These are phyloP conservation scores for Heliamphora exappendiculata DNA, from an alignment of 148 eudicot species.

Conservation along the genomic window DNA sequence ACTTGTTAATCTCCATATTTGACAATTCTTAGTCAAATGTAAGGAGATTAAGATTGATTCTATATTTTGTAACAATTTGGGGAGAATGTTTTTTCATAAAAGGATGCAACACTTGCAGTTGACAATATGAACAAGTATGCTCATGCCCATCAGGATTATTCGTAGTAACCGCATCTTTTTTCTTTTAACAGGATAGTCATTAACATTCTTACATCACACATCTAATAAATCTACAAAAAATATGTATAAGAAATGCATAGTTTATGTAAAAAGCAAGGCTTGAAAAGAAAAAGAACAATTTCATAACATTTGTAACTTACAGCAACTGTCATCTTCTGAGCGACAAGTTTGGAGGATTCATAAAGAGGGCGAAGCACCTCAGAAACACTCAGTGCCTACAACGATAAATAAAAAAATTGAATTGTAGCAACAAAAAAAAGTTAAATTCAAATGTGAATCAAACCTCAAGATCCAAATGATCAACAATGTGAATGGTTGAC, in stretches of 20 bases:
- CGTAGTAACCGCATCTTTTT: not conserved
- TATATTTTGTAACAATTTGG: not conserved
- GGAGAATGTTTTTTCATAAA: not conserved
- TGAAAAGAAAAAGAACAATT: no score
- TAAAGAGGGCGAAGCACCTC: constrained; percentile 36
- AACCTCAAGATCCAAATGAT: constrained; percentile 40
- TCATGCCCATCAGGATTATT: not conserved
- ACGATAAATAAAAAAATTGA: not conserved
- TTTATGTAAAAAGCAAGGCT: not conserved
- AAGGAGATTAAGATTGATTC: not conserved
- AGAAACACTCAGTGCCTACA: constrained; percentile 33
- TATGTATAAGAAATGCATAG: not conserved
- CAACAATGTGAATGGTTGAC: constrained; percentile 38
- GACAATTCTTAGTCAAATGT: not conserved
- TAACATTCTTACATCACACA: not conserved
- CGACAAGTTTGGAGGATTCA: constrained; percentile 33
- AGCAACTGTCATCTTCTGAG: constrained; percentile 34
- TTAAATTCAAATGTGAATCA: not conserved
- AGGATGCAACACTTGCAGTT: not conserved
- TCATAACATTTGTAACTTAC: no score
- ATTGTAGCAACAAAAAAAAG: not conserved
- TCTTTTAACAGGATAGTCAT: not conserved
- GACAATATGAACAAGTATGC: not conserved
- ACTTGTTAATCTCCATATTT: not conserved
- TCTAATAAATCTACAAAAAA: not conserved